Percentiles rank a stretch among this genome's conserved stretches.
Evolutionary conservation across 345 rosid species (phyloP).

Genomic region (Viola odorata): DNA sequence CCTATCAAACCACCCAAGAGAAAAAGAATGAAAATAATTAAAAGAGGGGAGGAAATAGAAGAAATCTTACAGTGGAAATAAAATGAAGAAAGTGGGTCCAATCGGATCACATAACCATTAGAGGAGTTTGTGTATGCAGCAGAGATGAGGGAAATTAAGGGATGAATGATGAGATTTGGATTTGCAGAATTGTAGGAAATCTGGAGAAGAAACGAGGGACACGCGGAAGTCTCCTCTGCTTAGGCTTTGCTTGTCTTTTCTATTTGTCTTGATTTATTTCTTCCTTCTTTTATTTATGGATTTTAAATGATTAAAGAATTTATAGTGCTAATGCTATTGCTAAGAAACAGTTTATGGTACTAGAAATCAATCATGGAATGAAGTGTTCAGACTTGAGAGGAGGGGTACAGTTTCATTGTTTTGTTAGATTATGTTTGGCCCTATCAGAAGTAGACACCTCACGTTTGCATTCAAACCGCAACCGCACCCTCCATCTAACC

Average conservation of each 20-base stretch:
- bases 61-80: neutral
- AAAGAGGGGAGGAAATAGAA: neutral
- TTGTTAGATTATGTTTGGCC: neutral
- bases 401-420: neutral
- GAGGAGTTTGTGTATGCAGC: too few relatives aligned
- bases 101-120: neutral
- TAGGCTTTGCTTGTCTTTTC: too few relatives aligned
- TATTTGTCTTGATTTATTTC: too few relatives aligned
- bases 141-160: neutral
- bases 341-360: neutral
- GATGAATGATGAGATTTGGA: neutral
- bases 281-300: too few relatives aligned
- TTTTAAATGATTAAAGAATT: too few relatives aligned
- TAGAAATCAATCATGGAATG: too few relatives aligned
- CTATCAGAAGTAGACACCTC: neutral
- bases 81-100: neutral
- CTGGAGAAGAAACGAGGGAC: too few relatives aligned
- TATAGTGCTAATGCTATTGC: too few relatives aligned
- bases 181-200: constrained; percentile 7
- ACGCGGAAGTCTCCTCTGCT: neutral
- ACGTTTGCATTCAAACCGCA: too few relatives aligned
- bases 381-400: neutral
- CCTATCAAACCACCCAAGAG: neutral
- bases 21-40: neutral
- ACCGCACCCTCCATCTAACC: too few relatives aligned